Conservation (phyloP, 345 rosid genomes). For the Lenwebbia sp. region DNA sequence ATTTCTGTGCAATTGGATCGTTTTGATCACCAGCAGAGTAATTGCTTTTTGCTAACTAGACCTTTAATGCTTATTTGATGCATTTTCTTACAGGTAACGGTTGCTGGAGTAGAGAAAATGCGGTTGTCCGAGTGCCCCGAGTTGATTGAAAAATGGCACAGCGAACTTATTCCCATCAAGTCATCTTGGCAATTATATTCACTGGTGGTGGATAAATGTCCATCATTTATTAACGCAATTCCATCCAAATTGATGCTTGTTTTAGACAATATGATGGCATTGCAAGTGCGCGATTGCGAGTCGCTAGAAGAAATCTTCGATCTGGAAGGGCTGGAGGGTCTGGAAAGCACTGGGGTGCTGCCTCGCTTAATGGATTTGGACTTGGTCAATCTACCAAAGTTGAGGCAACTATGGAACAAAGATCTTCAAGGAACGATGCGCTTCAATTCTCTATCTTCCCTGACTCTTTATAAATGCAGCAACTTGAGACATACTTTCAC, state of each 20-base stretch:
- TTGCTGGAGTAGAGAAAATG: too few species aligned
- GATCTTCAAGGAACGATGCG: not conserved
- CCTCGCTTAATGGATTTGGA: rapidly evolving
- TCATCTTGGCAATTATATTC: not conserved
- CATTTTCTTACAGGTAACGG: too few species aligned
- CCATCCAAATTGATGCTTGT: not conserved
- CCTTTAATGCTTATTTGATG: too few species aligned
- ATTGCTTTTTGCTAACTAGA: too few species aligned
- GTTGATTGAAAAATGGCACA: not conserved
- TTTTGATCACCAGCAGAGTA: not conserved
- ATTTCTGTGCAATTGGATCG: rapidly evolving
- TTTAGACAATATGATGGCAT: rapidly evolving
- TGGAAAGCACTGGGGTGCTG: not conserved
- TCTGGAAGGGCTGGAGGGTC: rapidly evolving
- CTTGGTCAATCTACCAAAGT: not conserved
- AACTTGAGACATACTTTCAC: not conserved
- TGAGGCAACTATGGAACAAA: not conserved
- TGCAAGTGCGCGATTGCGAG: not conserved
- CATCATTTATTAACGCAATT: not conserved
- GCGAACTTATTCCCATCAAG: not conserved
- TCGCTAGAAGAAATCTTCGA: not conserved
- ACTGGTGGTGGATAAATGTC: not conserved
- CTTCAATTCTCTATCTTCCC: rapidly evolving
- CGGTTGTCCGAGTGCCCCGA: not conserved
- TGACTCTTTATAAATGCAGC: not conserved